These are phyloP conservation scores for Talaromyces sp. DNA, from an alignment of 2,329 filamentous ascomycete genomes.

Conservation along the genomic window DNA sequence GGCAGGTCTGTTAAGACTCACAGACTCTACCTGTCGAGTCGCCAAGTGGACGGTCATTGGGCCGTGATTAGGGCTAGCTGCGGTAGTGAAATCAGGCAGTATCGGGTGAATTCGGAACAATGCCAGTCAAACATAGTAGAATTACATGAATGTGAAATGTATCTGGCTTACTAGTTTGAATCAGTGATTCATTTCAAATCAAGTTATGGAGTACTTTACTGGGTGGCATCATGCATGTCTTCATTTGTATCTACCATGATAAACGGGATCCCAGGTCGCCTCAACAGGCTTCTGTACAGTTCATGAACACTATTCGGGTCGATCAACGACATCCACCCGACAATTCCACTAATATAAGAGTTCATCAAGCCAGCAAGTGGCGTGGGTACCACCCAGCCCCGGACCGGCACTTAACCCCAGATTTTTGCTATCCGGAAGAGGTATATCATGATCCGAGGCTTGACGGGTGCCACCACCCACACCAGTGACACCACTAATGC, in stretches of 20 bases:
- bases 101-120: conserved; percentile 1
- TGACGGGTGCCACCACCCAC: background rate
- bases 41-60: background rate
- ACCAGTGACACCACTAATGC: background rate
- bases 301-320: background rate
- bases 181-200: background rate
- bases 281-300: background rate
- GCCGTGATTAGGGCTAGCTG: background rate
- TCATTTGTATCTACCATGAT: background rate
- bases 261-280: background rate
- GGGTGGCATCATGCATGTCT: background rate
- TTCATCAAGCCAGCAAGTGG: background rate
- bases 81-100: background rate
- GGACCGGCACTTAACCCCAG: background rate
- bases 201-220: no score
- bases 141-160: background rate
- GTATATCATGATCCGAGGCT: background rate
- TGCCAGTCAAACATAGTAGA: background rate
- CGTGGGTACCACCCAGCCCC: background rate
- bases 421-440: background rate
- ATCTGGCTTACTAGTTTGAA: background rate
- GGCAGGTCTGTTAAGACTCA: background rate
- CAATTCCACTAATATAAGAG: background rate
- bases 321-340: background rate
- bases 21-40: background rate